Evolutionary conservation across 805 yeast genomes (phyloP).

Genomic region (Spathaspora passalidarum): DNA sequence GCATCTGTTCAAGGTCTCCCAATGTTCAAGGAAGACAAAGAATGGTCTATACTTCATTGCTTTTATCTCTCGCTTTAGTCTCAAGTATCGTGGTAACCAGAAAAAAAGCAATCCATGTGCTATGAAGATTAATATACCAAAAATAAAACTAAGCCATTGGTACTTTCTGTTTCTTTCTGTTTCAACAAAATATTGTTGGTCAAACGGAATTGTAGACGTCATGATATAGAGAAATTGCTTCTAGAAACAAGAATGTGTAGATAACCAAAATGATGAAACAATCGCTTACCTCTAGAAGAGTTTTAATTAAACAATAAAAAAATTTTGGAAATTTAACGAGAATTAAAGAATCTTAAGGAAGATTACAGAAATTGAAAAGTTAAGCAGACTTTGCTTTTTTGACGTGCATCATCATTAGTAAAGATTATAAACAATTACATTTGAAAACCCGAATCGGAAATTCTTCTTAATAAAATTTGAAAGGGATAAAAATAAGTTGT

Average conservation of each 20-base stretch:
- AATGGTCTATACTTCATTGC: constrained; percentile 15
- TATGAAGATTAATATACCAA: constrained; percentile 22
- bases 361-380: no score
- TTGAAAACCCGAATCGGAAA: not conserved
- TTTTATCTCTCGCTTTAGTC: constrained; percentile 19
- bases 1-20: constrained; percentile 27
- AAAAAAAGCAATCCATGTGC: constrained; percentile 41
- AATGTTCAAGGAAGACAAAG: constrained; percentile 24
- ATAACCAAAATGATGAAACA: no score
- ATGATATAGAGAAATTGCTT: not conserved
- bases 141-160: constrained; percentile 33
- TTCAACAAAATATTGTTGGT: constrained; percentile 38
- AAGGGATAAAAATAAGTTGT: not conserved
- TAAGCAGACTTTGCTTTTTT: no score
- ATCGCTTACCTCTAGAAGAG: no score
- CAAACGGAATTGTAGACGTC: not conserved
- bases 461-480: not conserved
- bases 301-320: no score
- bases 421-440: no score
- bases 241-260: no score
- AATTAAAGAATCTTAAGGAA: no score
- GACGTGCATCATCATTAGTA: no score
- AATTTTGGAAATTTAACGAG: no score
- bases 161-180: constrained; percentile 29
- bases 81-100: constrained; percentile 37